Conservation (phyloP, 495 filamentous ascomycete species). For the Xylaria cubensis region DNA sequence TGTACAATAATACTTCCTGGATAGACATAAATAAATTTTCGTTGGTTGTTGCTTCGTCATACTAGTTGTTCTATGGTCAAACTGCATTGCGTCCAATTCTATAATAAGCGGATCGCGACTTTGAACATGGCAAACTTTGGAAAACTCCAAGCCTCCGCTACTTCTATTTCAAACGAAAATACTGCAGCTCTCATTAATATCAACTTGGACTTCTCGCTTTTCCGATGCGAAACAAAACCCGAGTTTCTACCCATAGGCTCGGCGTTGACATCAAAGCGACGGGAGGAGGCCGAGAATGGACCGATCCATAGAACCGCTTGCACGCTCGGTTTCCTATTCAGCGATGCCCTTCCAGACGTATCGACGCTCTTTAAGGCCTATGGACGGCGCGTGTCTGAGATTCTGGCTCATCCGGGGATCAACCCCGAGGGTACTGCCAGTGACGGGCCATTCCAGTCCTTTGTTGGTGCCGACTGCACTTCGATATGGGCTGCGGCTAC, state of each 20-base stretch:
- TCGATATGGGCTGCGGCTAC: slow-evolving; percentile 49
- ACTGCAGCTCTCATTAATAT: slow-evolving; percentile 38
- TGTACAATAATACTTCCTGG: neutral
- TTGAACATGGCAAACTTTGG: neutral
- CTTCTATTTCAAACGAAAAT: slow-evolving; percentile 27
- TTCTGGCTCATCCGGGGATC: slow-evolving; percentile 17
- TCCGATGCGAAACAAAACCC: slow-evolving; percentile 39
- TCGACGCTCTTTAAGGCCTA: slow-evolving; percentile 36
- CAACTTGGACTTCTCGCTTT: slow-evolving; percentile 46
- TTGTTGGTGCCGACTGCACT: slow-evolving; percentile 41
- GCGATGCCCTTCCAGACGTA: slow-evolving; percentile 20
- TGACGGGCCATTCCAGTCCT: slow-evolving; percentile 33
- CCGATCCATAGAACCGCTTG: slow-evolving; percentile 40
- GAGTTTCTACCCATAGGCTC: slow-evolving; percentile 36
- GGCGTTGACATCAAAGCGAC: slow-evolving; percentile 31
- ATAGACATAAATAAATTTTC: neutral
- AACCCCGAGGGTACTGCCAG: slow-evolving; percentile 23
- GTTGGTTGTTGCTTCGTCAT: neutral
- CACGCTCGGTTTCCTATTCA: slow-evolving; percentile 44
- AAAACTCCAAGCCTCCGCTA: neutral
- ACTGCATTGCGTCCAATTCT: neutral
- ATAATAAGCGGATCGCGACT: neutral
- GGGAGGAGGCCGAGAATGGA: slow-evolving; percentile 40
- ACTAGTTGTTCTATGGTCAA: neutral
- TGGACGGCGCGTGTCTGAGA: slow-evolving; percentile 38